These are phyloP conservation scores for Capronia epimyces DNA, from an alignment of 2,329 filamentous ascomycete genomes.

Conservation along the genomic window DNA sequence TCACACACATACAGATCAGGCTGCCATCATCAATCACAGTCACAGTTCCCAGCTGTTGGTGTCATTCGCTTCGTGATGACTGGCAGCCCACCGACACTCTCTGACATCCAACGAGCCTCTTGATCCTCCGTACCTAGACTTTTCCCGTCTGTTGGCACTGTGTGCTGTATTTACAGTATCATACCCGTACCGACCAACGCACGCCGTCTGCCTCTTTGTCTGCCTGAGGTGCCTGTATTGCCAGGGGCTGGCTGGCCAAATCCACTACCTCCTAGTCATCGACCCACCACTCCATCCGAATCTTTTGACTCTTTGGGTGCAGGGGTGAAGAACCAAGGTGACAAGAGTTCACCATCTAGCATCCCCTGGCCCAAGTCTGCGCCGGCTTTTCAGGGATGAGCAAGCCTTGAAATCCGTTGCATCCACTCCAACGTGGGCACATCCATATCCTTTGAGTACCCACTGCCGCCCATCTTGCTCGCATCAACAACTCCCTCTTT, in stretches of 20 bases:
- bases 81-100: no score
- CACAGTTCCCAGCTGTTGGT: no score
- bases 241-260: background rate
- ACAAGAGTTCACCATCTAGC: background rate
- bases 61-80: no score
- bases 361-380: background rate
- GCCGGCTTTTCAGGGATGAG: background rate
- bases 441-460: slow-evolving; percentile 4
- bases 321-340: background rate
- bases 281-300: background rate
- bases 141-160: background rate
- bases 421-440: slow-evolving; percentile 10
- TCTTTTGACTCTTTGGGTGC: background rate
- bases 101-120: no score
- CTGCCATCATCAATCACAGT: background rate
- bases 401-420: slow-evolving; percentile 6
- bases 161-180: slow-evolving; percentile 3
- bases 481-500: slow-evolving; percentile 11
- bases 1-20: background rate
- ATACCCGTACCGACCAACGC: background rate
- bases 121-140: background rate
- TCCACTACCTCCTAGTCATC: background rate
- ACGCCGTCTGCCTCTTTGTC: background rate
- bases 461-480: slow-evolving; percentile 8
- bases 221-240: background rate